phyloP scores from a whole-genome alignment of 176 grass and related monocot species.

The Oryza officinalis region DNA sequence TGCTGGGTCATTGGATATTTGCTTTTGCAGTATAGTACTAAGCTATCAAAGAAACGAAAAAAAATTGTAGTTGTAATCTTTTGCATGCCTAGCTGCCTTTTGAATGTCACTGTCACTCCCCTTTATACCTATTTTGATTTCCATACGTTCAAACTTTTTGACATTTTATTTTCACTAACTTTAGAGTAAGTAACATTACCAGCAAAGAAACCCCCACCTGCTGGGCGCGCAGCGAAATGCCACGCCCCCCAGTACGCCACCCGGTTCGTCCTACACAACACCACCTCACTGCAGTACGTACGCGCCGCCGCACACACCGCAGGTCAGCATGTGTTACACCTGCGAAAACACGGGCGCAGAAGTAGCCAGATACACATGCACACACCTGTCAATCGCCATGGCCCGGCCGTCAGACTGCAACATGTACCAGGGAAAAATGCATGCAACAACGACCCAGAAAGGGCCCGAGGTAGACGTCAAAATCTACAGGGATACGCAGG shows the following conservation, averaged over 20 bases:
- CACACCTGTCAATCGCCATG: neutral
- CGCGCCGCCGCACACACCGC: too few relatives aligned
- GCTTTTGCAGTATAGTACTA: too few relatives aligned
- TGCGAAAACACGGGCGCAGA: too few relatives aligned
- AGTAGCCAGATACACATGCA: neutral
- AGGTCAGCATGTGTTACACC: too few relatives aligned
- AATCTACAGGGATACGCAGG: neutral
- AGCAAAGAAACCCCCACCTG: neutral
- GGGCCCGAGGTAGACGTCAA: neutral
- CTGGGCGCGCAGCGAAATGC: constrained; percentile 8
- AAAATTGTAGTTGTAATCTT: too few relatives aligned
- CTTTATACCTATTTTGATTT: neutral
- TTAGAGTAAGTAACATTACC: constrained; percentile 41
- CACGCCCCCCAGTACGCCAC: too few relatives aligned
- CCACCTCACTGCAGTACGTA: too few relatives aligned
- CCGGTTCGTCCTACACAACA: too few relatives aligned
- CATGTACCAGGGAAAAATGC: neutral
- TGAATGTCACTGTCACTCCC: neutral
- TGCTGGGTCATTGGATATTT: too few relatives aligned
- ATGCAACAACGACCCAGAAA: neutral
- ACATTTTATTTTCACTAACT: neutral
- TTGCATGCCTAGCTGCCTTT: neutral
- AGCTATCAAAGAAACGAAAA: too few relatives aligned
- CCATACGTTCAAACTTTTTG: constrained; percentile 27
- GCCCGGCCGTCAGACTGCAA: neutral